These are phyloP conservation scores for Pleurotus citrinopileatus DNA, from an alignment of 768 basidiomycete genomes.

Conservation along the genomic window DNA sequence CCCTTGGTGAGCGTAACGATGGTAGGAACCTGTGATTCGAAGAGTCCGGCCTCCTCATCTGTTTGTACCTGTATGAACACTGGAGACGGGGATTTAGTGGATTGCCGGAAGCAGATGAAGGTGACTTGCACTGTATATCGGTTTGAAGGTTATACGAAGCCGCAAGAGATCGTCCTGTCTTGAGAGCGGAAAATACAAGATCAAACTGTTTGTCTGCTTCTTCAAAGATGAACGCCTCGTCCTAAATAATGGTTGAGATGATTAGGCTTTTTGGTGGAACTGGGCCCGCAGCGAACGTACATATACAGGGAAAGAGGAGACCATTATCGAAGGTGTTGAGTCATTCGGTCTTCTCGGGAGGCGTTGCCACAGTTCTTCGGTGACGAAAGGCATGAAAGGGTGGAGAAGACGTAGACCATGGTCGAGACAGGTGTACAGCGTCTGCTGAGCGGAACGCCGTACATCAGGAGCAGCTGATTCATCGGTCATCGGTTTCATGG, in stretches of 20 bases:
- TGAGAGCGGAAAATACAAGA: slow-evolving; percentile 76
- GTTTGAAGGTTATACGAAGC: slow-evolving; percentile 87
- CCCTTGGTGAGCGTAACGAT: slow-evolving; percentile 86
- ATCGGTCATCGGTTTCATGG: slow-evolving; percentile 97
- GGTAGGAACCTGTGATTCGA: slow-evolving; percentile 71
- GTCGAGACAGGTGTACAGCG: slow-evolving; percentile 93
- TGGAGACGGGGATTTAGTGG: slow-evolving; percentile 24
- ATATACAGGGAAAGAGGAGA: slow-evolving; percentile 75
- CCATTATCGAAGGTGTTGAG: slow-evolving; percentile 83
- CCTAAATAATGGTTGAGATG: slow-evolving; percentile 35
- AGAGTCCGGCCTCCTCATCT: slow-evolving; percentile 58
- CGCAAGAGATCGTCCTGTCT: slow-evolving; percentile 79
- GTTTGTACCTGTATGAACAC: slow-evolving; percentile 77
- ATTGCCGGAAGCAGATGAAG: not conserved
- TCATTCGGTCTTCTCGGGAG: slow-evolving; percentile 85
- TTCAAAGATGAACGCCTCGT: slow-evolving; percentile 55
- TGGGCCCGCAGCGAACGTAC: slow-evolving; percentile 47
- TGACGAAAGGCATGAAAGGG: slow-evolving; percentile 99
- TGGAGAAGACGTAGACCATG: slow-evolving; percentile 86
- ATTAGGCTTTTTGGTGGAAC: too few species aligned
- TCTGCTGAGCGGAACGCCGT: slow-evolving; percentile 88
- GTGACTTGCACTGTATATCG: slow-evolving; percentile 63
- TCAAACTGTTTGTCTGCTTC: slow-evolving; percentile 86
- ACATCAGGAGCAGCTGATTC: slow-evolving; percentile 58
- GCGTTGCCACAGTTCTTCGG: slow-evolving; percentile 98